Evolutionary conservation across 1,139 yeast species (phyloP), one percentile per base, ranked within the genome.

Genomic region (Yarrowia galli): DNA sequence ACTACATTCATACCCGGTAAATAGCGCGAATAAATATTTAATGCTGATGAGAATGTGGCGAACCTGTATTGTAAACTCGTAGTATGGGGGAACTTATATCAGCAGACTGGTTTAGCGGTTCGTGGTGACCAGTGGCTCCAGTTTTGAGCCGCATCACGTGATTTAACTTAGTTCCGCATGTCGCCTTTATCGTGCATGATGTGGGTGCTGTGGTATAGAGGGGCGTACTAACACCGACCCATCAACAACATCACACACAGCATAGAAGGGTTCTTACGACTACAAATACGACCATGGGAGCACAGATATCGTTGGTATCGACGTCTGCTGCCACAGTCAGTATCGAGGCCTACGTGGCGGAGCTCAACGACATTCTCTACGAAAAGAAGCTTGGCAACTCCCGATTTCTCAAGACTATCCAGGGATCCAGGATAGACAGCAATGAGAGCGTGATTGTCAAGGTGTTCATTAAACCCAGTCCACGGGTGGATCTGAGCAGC

Each of bases 311-410:
- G 5, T 81, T 91, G 63, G 79, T 92, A 75, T 92, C 97, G 36
- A 97, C 97, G 8, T 87, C 95, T 16, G 92, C 98, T 3, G 93
- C 96, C 5, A 91, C 98, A 0, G 91, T 95, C 73, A 97, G 97
- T 15, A 84, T 92, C 6, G 92, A 96, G 40, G 93, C 98, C 0
- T 95, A 93, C 74, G 85, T 95, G 46, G 91, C 91, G 73, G 92
- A 91, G 67, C 81, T 95, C 28, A 87, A 86, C 38, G 87, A 88
- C 70, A 82, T 90, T 65, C 93, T 91, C 73, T 93, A 91, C 75
- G 83, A 89, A 10, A 87, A 89, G 67, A 87, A 86, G 68, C 79
- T 91, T 65, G 83, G 89, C 67, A 88, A 95, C 67, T 88, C 95
- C 16, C 83, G 98, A 67, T 93, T 92, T 75, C 83, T 95, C 68